phyloP scores from a whole-genome alignment of 83 land plant species.

The Diphasiastrum complanatum region DNA sequence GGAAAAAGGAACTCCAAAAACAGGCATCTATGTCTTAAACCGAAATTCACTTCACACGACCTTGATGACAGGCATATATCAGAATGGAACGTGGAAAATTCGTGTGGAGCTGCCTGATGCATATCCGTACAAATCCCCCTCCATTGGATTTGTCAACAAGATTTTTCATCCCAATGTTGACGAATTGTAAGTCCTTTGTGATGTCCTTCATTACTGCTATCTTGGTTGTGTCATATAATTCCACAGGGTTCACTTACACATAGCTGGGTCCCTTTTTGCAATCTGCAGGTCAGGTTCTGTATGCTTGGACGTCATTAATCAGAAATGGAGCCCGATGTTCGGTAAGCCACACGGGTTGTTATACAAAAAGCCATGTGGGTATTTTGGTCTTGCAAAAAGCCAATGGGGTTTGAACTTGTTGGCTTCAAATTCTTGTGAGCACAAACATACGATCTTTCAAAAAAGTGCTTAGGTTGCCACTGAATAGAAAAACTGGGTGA shows the following conservation, averaged over 20 bases:
- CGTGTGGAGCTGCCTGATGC: slow-evolving; percentile 72
- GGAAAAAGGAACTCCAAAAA: too few relatives aligned
- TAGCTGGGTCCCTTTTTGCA: neutral
- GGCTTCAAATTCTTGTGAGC: too few relatives aligned
- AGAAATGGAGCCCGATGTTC: slow-evolving; percentile 15
- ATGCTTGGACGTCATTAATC: slow-evolving; percentile 15
- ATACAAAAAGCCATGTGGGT: neutral
- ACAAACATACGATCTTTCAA: too few relatives aligned
- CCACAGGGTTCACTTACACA: neutral
- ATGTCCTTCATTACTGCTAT: neutral
- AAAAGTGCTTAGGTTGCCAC: too few relatives aligned
- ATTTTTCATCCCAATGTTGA: slow-evolving; percentile 75
- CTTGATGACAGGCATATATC: slow-evolving; percentile 61
- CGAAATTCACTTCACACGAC: too few relatives aligned
- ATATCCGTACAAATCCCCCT: slow-evolving; percentile 75
- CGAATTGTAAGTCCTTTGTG: slow-evolving; percentile 44
- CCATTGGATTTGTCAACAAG: slow-evolving; percentile 69
- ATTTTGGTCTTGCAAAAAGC: neutral
- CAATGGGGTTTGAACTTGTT: neutral
- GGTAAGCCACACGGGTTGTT: neutral
- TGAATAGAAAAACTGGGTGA: too few relatives aligned
- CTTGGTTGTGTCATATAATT: neutral
- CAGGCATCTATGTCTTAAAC: too few relatives aligned
- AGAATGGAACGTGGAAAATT: slow-evolving; percentile 70
- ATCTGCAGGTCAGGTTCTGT: slow-evolving; percentile 17